A percentile compares a stretch with the other conserved stretches of the same genome.
Conservation (phyloP, 2,329 filamentous ascomycete genomes). For the Alternaria sp. region DNA sequence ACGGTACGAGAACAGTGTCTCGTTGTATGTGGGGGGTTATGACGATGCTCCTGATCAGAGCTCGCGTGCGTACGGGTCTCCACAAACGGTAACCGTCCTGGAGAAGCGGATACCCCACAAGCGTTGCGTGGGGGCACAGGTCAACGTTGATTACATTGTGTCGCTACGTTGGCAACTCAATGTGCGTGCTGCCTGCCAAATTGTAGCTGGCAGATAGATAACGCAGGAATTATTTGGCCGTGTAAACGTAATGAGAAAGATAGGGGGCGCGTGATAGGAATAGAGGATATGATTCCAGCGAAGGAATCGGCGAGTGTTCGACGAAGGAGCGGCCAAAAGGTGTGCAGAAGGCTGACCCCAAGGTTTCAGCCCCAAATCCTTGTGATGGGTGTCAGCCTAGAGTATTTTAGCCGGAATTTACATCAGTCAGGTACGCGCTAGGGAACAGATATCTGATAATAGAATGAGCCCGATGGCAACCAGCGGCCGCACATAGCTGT, state of each 20-base stretch:
- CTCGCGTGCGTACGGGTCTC: slow-evolving; percentile 3
- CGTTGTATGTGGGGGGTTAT: background rate
- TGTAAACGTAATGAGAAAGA: background rate
- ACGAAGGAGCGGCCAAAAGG: background rate
- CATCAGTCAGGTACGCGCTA: background rate
- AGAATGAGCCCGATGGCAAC: background rate
- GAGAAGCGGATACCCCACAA: slow-evolving; percentile 3
- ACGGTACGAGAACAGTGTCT: background rate
- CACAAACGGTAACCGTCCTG: slow-evolving; percentile 6
- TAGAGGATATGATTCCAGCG: background rate
- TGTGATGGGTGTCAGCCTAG: background rate
- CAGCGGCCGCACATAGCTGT: background rate
- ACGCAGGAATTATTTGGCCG: background rate
- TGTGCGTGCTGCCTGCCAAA: background rate
- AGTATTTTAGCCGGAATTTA: background rate
- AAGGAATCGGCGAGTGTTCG: background rate
- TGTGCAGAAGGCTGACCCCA: slow-evolving; percentile 1
- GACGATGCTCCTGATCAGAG: background rate
- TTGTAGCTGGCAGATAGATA: background rate
- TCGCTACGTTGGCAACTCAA: background rate
- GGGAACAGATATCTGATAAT: background rate
- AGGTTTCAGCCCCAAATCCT: background rate
- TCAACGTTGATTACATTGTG: background rate
- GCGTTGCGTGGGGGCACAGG: background rate
- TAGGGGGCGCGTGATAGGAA: background rate